Conservation (phyloP, 352 stramenopile species). For the Phytophthora macrochlamydospora region DNA sequence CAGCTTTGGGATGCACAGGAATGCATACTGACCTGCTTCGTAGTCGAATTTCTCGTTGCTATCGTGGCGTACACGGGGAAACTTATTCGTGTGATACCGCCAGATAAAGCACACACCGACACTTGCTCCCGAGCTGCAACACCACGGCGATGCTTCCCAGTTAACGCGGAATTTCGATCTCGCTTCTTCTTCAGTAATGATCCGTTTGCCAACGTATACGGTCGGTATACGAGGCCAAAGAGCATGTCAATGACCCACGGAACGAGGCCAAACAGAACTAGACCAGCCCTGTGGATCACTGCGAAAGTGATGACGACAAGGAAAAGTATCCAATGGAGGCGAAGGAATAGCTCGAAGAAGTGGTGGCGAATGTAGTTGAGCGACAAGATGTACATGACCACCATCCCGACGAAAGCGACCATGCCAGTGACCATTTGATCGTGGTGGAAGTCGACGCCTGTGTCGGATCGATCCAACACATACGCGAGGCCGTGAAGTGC, state of each 20-base stretch:
- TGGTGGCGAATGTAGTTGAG: constrained; percentile 33
- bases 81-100: constrained; percentile 8
- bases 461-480: constrained; percentile 9
- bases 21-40: constrained; percentile 23
- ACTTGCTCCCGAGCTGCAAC: neutral
- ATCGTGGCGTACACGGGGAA: constrained; percentile 25
- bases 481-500: constrained; percentile 41
- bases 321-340: constrained; percentile 52
- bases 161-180: too few relatives aligned
- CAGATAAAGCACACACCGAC: neutral
- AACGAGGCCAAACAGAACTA: constrained; percentile 28
- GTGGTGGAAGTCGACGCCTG: constrained; percentile 1
- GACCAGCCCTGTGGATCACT: constrained; percentile 35
- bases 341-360: constrained; percentile 26
- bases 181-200: neutral
- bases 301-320: constrained; percentile 37
- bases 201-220: constrained; percentile 9
- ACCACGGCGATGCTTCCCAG: neutral
- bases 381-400: constrained; percentile 27
- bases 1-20: constrained; percentile 57
- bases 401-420: constrained; percentile 31
- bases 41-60: constrained; percentile 34
- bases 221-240: constrained; percentile 28
- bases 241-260: constrained; percentile 40
- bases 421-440: constrained; percentile 14